Evolutionary conservation across 2,329 filamentous ascomycete species (phyloP).

Genomic region (Bipolaris victoriae): DNA sequence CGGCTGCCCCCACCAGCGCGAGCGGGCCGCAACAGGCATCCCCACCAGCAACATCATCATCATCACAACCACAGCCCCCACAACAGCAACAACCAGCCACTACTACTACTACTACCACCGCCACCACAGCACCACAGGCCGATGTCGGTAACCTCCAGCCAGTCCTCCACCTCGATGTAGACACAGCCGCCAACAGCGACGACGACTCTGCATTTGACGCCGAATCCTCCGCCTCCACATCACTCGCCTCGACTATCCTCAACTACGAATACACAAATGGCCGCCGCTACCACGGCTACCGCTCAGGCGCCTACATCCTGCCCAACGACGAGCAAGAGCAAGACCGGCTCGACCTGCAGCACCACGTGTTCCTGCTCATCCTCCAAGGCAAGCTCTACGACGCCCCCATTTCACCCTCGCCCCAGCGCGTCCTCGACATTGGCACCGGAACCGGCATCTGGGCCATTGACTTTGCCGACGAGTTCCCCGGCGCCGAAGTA

Average conservation of each 20-base stretch:
- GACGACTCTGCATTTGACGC: slow-evolving; percentile 42
- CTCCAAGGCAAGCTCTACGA: slow-evolving; percentile 47
- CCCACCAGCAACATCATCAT: not conserved
- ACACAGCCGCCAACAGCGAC: slow-evolving; percentile 35
- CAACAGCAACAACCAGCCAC: not conserved
- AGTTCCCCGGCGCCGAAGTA: slow-evolving; percentile 43
- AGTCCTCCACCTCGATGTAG: slow-evolving; percentile 38
- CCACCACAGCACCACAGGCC: slow-evolving; percentile 1
- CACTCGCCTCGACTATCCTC: slow-evolving; percentile 45
- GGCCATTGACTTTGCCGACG: slow-evolving; percentile 50
- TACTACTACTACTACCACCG: no score
- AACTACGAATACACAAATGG: slow-evolving; percentile 50
- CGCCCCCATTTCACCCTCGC: slow-evolving; percentile 34
- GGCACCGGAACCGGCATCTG: slow-evolving; percentile 52
- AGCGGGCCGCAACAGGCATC: slow-evolving; percentile 7
- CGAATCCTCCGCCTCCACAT: slow-evolving; percentile 37
- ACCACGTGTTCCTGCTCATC: slow-evolving; percentile 48
- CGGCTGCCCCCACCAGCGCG: slow-evolving; percentile 17
- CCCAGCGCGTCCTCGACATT: slow-evolving; percentile 43
- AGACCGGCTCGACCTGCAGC: slow-evolving; percentile 48
- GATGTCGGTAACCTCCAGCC: slow-evolving; percentile 28
- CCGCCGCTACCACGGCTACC: slow-evolving; percentile 48
- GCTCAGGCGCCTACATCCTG: slow-evolving; percentile 43
- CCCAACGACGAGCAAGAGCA: slow-evolving; percentile 50
- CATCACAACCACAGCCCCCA: not conserved